Evolutionary conservation across 164 flowering plant species (phyloP), one percentile per base, ranked within the genome.

Genomic region (Aristolochia contorta): DNA sequence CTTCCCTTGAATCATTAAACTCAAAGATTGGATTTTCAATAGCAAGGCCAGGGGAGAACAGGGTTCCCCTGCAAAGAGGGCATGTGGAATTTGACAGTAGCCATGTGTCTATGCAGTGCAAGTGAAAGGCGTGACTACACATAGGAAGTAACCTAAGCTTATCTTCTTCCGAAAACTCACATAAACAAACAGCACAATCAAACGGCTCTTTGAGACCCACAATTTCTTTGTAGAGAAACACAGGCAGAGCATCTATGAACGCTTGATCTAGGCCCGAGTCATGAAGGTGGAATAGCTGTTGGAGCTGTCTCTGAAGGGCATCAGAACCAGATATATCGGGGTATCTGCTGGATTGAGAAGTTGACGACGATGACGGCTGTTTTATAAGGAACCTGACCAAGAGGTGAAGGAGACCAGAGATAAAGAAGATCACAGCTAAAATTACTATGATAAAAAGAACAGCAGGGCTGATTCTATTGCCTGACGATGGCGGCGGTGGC

Each of bases 221-320:
- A 15, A 91, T 74, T 43, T 86, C 87, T 61, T 79, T 79, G 72
- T 83, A 91, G 60, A 60, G 64, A 67, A 91, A 91, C 27, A 86
- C 79, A 6, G 96, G 97, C 12, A 91, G 77, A 18, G 93, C 77
- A 64, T 91, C 97, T n/a, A 91, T 81, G 49, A 72, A 72, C 57
- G 89, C 71, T 67, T 86, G 93, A 61, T 91, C 97, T 41, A 91
- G 77, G 62, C 97, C 97, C 2, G 89, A 83, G 67, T 91, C 93
- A 65, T 91, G 97, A 19, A 82, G 69, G 54, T 77, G 83, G 64
- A 90, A 90, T 23, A 87, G 96, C 65, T 90, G 96, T 41, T 84
- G 95, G 4, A 90, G 79, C 72, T 90, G 97, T 57, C 95, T 79
- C 56, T 85, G 92, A 27, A 85, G 69, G 13, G 83, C 59, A 64